Conservation (phyloP, 352 stramenopile species). For the Aphanomyces stellatus region DNA sequence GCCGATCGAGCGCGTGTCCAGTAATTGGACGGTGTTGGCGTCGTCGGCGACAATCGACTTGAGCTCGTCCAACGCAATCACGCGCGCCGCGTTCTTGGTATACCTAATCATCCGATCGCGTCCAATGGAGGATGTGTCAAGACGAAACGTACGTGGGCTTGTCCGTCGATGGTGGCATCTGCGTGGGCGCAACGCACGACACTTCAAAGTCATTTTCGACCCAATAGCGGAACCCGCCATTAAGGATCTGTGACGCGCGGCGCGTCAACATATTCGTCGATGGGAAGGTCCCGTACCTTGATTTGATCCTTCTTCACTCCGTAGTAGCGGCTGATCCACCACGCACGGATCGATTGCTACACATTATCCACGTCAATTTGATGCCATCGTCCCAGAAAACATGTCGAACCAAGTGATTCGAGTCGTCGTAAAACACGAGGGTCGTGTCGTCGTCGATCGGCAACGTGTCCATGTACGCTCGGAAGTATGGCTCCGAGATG, state of each 20-base stretch:
- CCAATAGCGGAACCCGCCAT: conserved; percentile 68
- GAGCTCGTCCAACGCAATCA: conserved; percentile 28
- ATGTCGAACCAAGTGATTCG: conserved; percentile 49
- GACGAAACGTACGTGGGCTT: not conserved
- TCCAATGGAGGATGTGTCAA: too few species aligned
- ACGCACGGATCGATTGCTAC: conserved; percentile 56
- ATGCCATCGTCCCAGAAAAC: too few species aligned
- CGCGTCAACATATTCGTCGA: too few species aligned
- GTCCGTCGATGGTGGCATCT: conserved; percentile 10
- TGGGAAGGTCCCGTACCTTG: conserved; percentile 39
- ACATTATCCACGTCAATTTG: too few species aligned
- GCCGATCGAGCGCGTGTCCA: conserved; percentile 31
- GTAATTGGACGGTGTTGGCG: conserved; percentile 24
- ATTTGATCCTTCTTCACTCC: conserved; percentile 62
- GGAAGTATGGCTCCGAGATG: conserved; percentile 10
- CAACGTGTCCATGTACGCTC: conserved; percentile 28
- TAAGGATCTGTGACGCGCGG: conserved; percentile 36
- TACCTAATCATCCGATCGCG: not conserved
- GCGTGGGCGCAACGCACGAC: not conserved
- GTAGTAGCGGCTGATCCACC: conserved; percentile 75
- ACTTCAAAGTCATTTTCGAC: conserved; percentile 27
- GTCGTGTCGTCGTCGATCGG: conserved; percentile 38
- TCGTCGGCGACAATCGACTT: conserved; percentile 24
- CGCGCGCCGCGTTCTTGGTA: not conserved
- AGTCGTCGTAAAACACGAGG: conserved; percentile 75